Evolutionary conservation across 106 monocot genomes (phyloP).

Genomic region (Amphibolis antarctica): DNA sequence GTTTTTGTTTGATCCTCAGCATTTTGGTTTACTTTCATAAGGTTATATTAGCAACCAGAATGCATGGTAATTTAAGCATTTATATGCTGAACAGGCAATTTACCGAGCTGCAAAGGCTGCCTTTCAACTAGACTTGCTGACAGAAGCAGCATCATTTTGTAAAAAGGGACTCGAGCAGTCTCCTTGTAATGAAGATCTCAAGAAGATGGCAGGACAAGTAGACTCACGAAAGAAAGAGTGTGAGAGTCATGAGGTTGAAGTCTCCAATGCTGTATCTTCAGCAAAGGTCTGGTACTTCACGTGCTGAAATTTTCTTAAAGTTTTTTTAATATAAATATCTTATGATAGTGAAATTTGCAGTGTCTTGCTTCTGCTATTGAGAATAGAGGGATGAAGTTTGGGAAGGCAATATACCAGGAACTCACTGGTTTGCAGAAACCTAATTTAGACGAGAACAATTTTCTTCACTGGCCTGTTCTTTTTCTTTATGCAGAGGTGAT

Average conservation of each 20-base stretch:
- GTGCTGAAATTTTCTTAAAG: neutral
- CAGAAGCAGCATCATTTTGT: constrained; percentile 59
- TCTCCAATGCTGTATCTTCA: constrained; percentile 38
- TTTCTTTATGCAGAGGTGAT: constrained; percentile 94
- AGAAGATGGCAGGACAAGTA: constrained; percentile 49
- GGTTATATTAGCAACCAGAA: neutral
- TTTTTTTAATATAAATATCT: neutral
- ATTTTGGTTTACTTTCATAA: neutral
- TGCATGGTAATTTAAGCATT: neutral
- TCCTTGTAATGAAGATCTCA: constrained; percentile 67
- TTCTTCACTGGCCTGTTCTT: constrained; percentile 96
- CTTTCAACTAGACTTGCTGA: constrained; percentile 42
- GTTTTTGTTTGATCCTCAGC: too few species aligned
- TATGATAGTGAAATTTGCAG: constrained; percentile 19
- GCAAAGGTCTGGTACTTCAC: constrained; percentile 53
- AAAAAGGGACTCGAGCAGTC: constrained; percentile 48
- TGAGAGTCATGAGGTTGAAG: constrained; percentile 35
- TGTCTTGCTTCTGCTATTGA: constrained; percentile 49
- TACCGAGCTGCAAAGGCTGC: constrained; percentile 92
- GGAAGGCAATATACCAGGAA: constrained; percentile 68
- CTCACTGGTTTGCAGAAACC: constrained; percentile 72
- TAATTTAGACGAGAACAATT: constrained; percentile 36
- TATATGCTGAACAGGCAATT: constrained; percentile 42
- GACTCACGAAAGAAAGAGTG: constrained; percentile 27
- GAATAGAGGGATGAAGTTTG: constrained; percentile 67